A percentile compares a stretch with the other conserved stretches of the same genome.
Evolutionary conservation across 768 basidiomycete genomes (phyloP).

Genomic region (Auriscalpium microsporum): DNA sequence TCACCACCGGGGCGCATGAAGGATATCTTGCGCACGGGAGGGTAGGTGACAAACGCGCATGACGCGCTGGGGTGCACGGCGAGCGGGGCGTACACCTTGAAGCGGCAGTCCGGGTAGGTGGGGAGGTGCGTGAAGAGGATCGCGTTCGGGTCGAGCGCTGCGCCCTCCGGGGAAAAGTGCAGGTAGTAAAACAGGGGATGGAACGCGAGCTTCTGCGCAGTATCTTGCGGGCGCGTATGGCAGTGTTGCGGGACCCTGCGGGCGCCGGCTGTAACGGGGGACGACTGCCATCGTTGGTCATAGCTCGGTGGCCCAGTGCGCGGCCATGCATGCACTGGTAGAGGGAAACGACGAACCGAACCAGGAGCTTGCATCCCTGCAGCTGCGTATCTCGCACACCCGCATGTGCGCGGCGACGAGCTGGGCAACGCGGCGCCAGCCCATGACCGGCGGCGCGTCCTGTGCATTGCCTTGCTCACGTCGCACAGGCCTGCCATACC

Average conservation of each 20-base stretch:
- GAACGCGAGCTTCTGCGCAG: constrained; percentile 9
- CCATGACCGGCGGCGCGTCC: constrained; percentile 1
- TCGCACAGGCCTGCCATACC: constrained; percentile 14
- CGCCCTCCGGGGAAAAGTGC: constrained; percentile 8
- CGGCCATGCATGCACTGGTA: background rate
- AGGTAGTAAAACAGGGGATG: constrained; percentile 15
- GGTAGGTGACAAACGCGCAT: constrained; percentile 10
- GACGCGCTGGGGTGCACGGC: constrained; percentile 9
- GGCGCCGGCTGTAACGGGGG: background rate
- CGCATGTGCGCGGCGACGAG: constrained; percentile 10
- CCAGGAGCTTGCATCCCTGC: constrained; percentile 12
- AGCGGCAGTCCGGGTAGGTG: constrained; percentile 12
- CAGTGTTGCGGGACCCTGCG: background rate
- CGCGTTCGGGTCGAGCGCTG: constrained; percentile 7
- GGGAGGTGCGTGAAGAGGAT: constrained; percentile 12
- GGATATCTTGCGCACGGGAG: constrained; percentile 11
- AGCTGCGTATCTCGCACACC: constrained; percentile 15
- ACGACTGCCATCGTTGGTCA: background rate
- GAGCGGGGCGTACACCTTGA: constrained; percentile 12
- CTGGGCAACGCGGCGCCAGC: constrained; percentile 13
- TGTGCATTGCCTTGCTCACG: constrained; percentile 8
- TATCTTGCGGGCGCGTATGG: constrained; percentile 1
- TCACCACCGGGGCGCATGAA: constrained; percentile 8
- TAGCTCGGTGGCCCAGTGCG: background rate
- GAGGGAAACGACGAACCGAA: constrained; percentile 8